These are phyloP conservation scores for Pyrenula aspistea DNA, from an alignment of 495 filamentous ascomycete genomes.

Conservation along the genomic window DNA sequence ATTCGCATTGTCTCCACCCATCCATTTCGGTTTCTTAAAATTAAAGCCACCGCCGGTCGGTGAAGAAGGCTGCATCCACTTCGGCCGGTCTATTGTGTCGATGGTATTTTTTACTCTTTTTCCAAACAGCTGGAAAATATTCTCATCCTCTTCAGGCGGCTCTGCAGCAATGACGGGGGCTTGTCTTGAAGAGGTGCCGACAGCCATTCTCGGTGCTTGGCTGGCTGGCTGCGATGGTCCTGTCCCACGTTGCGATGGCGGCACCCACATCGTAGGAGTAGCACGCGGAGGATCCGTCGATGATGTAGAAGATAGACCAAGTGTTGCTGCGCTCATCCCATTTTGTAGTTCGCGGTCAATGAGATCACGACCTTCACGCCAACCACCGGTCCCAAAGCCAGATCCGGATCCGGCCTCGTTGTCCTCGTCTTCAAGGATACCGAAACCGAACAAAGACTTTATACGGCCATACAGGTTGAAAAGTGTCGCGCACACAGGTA, in stretches of 20 bases:
- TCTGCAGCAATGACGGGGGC: constrained; percentile 21
- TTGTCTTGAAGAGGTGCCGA: constrained; percentile 12
- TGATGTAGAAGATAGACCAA: constrained; percentile 26
- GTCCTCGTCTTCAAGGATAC: constrained; percentile 61
- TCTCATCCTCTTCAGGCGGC: constrained; percentile 58
- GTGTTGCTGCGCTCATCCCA: constrained; percentile 40
- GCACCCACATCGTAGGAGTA: constrained; percentile 18
- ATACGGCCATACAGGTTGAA: constrained; percentile 80
- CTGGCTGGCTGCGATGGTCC: constrained; percentile 13
- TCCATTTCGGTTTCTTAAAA: constrained; percentile 74
- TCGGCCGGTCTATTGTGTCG: constrained; percentile 68
- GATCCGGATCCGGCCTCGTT: constrained; percentile 50
- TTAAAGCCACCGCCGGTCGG: constrained; percentile 38
- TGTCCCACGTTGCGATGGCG: constrained; percentile 13
- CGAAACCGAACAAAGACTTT: constrained; percentile 68
- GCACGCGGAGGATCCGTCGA: constrained; percentile 19
- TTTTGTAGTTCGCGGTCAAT: constrained; percentile 68
- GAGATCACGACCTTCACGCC: constrained; percentile 87
- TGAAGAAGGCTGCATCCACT: constrained; percentile 47
- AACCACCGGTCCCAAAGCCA: constrained; percentile 66
- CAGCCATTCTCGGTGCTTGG: constrained; percentile 3
- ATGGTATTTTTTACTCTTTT: constrained; percentile 86
- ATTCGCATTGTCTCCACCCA: constrained; percentile 27
- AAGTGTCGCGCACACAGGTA: constrained; percentile 70
- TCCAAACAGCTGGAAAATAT: constrained; percentile 69